A percentile compares a stretch with the other conserved stretches of the same genome.
Evolutionary conservation across 306 rosid species (phyloP).

Genomic region (Cucurbita ficifolia): DNA sequence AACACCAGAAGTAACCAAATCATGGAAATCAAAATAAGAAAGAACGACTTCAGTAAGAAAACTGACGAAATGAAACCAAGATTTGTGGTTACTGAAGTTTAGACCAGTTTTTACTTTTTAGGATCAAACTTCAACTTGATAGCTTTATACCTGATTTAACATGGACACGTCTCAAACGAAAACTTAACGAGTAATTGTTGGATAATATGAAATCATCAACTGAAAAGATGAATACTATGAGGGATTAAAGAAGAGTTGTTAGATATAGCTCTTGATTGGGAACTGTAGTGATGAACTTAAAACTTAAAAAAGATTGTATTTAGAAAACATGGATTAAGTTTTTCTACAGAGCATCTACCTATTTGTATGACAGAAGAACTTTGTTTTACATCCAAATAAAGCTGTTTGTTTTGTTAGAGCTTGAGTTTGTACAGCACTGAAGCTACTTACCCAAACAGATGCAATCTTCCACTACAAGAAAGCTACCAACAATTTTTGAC

Average conservation of each 20-base stretch:
- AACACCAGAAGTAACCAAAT: neutral
- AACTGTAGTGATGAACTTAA: neutral
- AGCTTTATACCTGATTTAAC: neutral
- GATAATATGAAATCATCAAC: neutral
- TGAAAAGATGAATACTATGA: neutral
- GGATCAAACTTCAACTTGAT: neutral
- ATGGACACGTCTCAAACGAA: neutral
- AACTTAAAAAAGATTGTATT: neutral
- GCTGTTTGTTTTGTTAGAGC: conserved; percentile 5
- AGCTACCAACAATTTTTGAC: neutral
- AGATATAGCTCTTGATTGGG: neutral
- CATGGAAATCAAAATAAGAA: neutral
- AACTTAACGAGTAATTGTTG: neutral
- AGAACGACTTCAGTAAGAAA: neutral
- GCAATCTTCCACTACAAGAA: neutral
- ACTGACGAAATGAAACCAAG: neutral
- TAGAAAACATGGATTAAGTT: neutral
- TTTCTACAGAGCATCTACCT: conserved; percentile 2
- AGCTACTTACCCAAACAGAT: neutral
- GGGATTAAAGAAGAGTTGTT: neutral
- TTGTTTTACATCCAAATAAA: conserved; percentile 1
- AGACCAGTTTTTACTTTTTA: neutral
- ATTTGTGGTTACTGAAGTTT: neutral
- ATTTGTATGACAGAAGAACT: conserved; percentile 1
- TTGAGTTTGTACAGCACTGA: neutral